A percentile compares a stretch with the other conserved stretches of the same genome.
These are phyloP conservation scores for Moringa oleifera DNA, from an alignment of 345 rosid genomes.

Conservation along the genomic window DNA sequence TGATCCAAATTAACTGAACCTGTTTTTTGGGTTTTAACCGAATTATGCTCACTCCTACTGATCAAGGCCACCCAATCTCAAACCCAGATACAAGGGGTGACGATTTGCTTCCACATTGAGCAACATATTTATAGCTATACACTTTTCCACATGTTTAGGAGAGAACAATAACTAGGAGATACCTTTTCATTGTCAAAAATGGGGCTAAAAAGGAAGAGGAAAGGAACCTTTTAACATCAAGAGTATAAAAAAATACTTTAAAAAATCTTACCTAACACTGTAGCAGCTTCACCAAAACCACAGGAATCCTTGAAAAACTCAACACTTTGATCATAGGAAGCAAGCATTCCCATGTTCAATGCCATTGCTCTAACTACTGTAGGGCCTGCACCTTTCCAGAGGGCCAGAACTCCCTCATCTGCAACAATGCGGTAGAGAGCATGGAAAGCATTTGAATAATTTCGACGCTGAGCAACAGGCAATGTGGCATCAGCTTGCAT, in stretches of 20 bases:
- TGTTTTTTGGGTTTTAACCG: too few species aligned
- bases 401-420: slow-evolving; percentile 93
- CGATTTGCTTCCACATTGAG: too few species aligned
- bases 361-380: slow-evolving; percentile 99
- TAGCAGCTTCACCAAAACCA: slow-evolving; percentile 71
- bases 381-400: slow-evolving; percentile 99
- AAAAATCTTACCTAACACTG: slow-evolving; percentile 42
- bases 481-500: slow-evolving; percentile 98
- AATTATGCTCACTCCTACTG: too few species aligned
- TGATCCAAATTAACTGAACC: too few species aligned
- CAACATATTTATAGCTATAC: too few species aligned
- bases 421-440: slow-evolving; percentile 77
- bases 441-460: slow-evolving; percentile 90
- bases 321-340: slow-evolving; percentile 95
- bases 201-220: neutral
- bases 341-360: slow-evolving; percentile 99
- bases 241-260: neutral
- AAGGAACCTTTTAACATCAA: neutral
- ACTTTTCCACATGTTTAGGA: too few species aligned
- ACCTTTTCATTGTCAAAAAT: too few species aligned
- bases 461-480: slow-evolving; percentile 86
- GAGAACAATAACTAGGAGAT: too few species aligned
- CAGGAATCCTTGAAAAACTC: slow-evolving; percentile 78
- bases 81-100: too few species aligned
- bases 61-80: too few species aligned